Percentiles rank a stretch among this genome's conserved stretches.
Conservation (phyloP, 345 rosid genomes). For the Raphanus raphanistrum region DNA sequence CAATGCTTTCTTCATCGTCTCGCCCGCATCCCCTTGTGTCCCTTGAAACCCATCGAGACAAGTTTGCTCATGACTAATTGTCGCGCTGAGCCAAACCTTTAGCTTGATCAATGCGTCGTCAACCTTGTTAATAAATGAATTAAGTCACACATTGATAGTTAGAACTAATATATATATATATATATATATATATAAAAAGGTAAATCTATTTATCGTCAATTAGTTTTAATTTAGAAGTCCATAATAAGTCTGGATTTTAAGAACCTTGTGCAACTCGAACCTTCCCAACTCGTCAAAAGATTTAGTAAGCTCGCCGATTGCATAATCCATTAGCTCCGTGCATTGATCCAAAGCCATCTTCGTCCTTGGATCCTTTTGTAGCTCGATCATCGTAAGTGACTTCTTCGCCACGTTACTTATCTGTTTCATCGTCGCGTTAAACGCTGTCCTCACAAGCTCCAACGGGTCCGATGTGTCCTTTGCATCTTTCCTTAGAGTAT, state of each 20-base stretch:
- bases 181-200: too few relatives aligned
- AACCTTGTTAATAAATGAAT: not conserved
- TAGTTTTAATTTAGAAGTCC: not conserved
- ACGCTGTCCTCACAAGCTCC: conserved; percentile 54
- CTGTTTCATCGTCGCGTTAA: conserved; percentile 46
- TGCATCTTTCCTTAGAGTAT: conserved; percentile 41
- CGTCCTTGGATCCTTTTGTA: conserved; percentile 57
- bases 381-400: conserved; percentile 44
- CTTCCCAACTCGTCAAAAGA: conserved; percentile 43
- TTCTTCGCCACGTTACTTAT: conserved; percentile 48
- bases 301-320: conserved; percentile 50
- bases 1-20: conserved; percentile 53
- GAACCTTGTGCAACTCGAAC: conserved; percentile 36
- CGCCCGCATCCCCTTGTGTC: conserved; percentile 49
- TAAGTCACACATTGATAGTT: not conserved
- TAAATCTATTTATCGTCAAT: not conserved
- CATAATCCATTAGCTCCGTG: conserved; percentile 57
- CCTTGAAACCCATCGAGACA: conserved; percentile 75
- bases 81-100: conserved; percentile 72
- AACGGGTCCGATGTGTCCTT: conserved; percentile 56
- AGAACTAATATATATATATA: not conserved
- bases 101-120: conserved; percentile 47
- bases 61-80: conserved; percentile 68
- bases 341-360: conserved; percentile 56
- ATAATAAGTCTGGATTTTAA: not conserved